These are phyloP conservation scores for Mucor piriformis DNA, from an alignment of 371 early-diverging fungal species.

Conservation along the genomic window DNA sequence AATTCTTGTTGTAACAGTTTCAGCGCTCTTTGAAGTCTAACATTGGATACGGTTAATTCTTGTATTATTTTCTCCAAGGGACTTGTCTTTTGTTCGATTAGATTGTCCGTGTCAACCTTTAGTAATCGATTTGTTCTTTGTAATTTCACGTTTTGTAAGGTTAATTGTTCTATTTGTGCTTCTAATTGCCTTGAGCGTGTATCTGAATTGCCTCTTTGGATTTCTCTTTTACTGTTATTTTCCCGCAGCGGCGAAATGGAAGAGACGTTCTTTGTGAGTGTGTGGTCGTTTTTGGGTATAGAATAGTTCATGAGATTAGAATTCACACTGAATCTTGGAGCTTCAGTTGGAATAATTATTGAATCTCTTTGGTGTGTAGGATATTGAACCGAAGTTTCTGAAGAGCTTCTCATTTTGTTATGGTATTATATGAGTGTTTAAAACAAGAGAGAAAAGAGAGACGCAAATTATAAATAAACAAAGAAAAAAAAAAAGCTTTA, in stretches of 20 bases:
- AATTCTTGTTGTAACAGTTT: conserved; percentile 46
- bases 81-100: conserved; percentile 53
- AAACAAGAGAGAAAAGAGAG: not conserved
- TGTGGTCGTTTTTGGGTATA: conserved; percentile 41
- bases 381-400: conserved; percentile 1
- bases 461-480: conserved; percentile 4
- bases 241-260: not conserved
- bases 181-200: conserved; percentile 45
- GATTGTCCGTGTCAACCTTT: conserved; percentile 53
- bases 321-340: conserved; percentile 48
- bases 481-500: not conserved
- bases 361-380: conserved; percentile 14
- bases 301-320: conserved; percentile 59
- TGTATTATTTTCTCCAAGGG: conserved; percentile 45
- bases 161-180: conserved; percentile 48
- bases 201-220: conserved; percentile 43
- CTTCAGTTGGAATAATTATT: conserved; percentile 9
- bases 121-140: conserved; percentile 52
- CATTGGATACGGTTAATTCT: conserved; percentile 44
- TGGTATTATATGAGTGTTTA: not conserved
- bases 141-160: conserved; percentile 52
- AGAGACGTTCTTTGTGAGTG: not conserved
- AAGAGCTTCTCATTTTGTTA: not conserved
- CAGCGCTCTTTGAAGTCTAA: conserved; percentile 47
- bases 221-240: conserved; percentile 26